phyloP scores from a whole-genome alignment of 352 stramenopile species.

The Phytophthora aleatoria region DNA sequence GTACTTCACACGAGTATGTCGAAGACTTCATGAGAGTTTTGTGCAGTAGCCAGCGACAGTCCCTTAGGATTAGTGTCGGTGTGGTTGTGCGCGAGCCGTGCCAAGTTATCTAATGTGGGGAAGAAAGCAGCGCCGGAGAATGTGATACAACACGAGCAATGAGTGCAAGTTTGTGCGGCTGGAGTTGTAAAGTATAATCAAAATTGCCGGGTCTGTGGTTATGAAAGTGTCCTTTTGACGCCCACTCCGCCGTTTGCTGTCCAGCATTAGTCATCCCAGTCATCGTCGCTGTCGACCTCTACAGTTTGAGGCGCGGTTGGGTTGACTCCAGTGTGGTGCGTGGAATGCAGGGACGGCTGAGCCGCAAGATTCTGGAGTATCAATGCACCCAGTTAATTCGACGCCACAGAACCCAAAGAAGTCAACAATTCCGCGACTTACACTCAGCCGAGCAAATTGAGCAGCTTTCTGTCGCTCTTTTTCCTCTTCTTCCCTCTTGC shows the following conservation, averaged over 20 bases:
- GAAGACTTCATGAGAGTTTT: constrained; percentile 51
- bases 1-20: constrained; percentile 63
- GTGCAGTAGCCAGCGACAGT: constrained; percentile 31
- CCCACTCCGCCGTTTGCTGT: background rate
- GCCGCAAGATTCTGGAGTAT: constrained; percentile 51
- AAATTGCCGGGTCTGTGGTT: constrained; percentile 32
- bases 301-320: constrained; percentile 11
- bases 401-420: background rate
- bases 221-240: constrained; percentile 4
- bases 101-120: constrained; percentile 48
- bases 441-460: constrained; percentile 75
- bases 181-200: constrained; percentile 53
- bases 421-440: constrained; percentile 25
- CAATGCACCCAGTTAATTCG: constrained; percentile 9
- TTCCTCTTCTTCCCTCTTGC: constrained; percentile 61
- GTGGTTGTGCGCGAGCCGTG: background rate
- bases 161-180: background rate
- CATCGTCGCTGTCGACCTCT: constrained; percentile 73
- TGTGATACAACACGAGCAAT: constrained; percentile 11
- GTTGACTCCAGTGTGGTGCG: constrained; percentile 35
- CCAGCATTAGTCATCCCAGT: constrained; percentile 76
- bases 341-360: constrained; percentile 74
- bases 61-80: constrained; percentile 17
- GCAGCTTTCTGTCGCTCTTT: constrained; percentile 64
- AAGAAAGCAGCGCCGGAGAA: background rate